Conservation (phyloP, 1,284 basidiomycete genomes). For the Veloporphyrellus conicus region DNA sequence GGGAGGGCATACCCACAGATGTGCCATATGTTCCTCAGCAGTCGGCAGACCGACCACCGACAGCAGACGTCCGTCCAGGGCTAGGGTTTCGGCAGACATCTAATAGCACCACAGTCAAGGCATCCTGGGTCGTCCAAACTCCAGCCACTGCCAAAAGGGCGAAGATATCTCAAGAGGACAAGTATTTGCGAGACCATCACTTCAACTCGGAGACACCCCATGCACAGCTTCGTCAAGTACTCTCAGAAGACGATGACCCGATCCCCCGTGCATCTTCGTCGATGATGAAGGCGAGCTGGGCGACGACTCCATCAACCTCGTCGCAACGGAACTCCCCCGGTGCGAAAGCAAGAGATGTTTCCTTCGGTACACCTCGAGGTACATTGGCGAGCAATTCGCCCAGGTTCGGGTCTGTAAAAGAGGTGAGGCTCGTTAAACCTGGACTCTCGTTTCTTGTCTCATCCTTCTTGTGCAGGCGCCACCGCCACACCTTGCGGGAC, state of each 20-base stretch:
- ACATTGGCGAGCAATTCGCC: conserved; percentile 24
- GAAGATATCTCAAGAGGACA: conserved; percentile 27
- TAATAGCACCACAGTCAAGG: conserved; percentile 25
- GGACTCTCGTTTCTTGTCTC: conserved; percentile 1
- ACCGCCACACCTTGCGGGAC: conserved; percentile 13
- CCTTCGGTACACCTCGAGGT: conserved; percentile 23
- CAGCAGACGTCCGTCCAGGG: conserved; percentile 11
- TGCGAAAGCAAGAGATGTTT: conserved; percentile 15
- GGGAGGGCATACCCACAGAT: conserved; percentile 16
- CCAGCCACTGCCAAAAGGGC: conserved; percentile 17
- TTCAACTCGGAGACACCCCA: conserved; percentile 25
- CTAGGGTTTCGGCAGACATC: conserved; percentile 16
- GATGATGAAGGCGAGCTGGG: conserved; percentile 31
- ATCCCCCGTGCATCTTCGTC: conserved; percentile 26
- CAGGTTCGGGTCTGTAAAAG: conserved; percentile 19
- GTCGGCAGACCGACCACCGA: conserved; percentile 12
- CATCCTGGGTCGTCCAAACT: conserved; percentile 35
- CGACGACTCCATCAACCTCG: conserved; percentile 19
- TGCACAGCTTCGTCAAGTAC: conserved; percentile 31
- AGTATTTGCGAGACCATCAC: conserved; percentile 27
- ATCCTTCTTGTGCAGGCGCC: conserved; percentile 16
- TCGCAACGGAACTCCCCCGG: conserved; percentile 29
- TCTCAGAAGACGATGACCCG: conserved; percentile 28
- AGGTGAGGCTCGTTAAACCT: conserved; percentile 18
- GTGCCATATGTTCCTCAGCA: conserved; percentile 9